Conservation (phyloP, 192 early-diverging fungal species). For the Coemansia sp. region DNA sequence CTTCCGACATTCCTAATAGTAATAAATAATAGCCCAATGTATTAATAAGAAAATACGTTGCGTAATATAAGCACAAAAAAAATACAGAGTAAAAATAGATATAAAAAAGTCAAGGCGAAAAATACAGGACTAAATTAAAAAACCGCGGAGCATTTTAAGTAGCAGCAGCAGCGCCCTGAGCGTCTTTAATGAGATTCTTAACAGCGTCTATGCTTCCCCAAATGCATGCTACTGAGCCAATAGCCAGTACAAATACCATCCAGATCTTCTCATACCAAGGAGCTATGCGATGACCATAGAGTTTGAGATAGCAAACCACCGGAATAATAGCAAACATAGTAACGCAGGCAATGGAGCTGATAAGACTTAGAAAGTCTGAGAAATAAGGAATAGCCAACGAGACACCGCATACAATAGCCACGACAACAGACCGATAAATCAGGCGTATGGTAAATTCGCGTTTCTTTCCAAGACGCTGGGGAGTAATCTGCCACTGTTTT, state of each 20-base stretch:
- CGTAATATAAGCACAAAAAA: constrained; percentile 1
- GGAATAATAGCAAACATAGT: constrained; percentile 73
- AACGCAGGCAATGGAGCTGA: constrained; percentile 72
- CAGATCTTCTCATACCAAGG: constrained; percentile 50
- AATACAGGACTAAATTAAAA: not conserved
- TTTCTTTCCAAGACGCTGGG: constrained; percentile 37
- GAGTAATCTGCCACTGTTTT: constrained; percentile 54
- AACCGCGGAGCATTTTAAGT: not conserved
- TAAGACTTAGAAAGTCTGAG: constrained; percentile 69
- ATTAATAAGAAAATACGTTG: not conserved
- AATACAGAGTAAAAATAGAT: constrained; percentile 2
- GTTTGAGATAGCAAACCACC: constrained; percentile 65
- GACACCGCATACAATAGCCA: constrained; percentile 56
- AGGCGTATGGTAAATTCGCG: constrained; percentile 57
- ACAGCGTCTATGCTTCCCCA: constrained; percentile 68
- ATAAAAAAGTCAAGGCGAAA: constrained; percentile 2
- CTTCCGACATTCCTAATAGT: not conserved
- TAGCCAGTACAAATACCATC: constrained; percentile 54
- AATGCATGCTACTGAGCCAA: constrained; percentile 59
- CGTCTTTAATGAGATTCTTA: constrained; percentile 58
- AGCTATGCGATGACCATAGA: constrained; percentile 59
- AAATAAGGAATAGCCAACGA: constrained; percentile 73
- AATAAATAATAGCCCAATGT: not conserved
- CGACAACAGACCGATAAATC: constrained; percentile 56
- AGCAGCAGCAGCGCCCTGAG: constrained; percentile 11